Percentiles rank a stretch among this genome's conserved stretches.
phyloP scores from a whole-genome alignment of 2,329 filamentous ascomycete species.

The Colletotrichum australisinense region DNA sequence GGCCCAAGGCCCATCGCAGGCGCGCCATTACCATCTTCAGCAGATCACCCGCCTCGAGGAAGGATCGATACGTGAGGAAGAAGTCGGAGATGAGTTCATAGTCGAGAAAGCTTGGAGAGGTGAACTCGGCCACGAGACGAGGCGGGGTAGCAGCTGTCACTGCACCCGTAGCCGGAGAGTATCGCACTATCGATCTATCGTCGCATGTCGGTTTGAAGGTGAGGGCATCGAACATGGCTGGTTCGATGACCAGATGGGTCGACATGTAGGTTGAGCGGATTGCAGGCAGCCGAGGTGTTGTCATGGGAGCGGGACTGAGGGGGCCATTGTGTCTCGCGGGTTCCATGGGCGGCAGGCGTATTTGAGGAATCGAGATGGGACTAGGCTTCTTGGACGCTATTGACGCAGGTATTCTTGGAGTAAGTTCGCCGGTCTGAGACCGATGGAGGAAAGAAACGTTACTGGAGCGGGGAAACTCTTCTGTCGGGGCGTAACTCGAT shows the following conservation, averaged over 20 bases:
- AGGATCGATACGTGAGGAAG: constrained; percentile 93
- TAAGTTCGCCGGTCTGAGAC: constrained; percentile 47
- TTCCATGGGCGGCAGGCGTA: constrained; percentile 41
- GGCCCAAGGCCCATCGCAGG: constrained; percentile 85
- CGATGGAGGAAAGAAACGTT: constrained; percentile 60
- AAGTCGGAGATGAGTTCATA: constrained; percentile 98
- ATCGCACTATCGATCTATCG: constrained; percentile 84
- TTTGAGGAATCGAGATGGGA: constrained; percentile 50
- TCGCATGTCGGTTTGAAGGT: constrained; percentile 84
- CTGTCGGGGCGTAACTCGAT: constrained; percentile 82
- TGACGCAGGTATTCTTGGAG: constrained; percentile 44
- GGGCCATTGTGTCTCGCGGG: constrained; percentile 38
- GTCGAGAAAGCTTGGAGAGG: constrained; percentile 93
- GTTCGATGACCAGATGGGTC: constrained; percentile 67
- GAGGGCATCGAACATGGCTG: constrained; percentile 84
- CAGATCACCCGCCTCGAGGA: constrained; percentile 81
- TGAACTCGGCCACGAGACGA: constrained; percentile 94
- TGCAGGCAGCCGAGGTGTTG: constrained; percentile 52
- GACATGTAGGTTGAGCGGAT: constrained; percentile 61
- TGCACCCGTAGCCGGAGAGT: constrained; percentile 75
- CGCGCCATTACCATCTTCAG: constrained; percentile 87
- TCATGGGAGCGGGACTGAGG: constrained; percentile 37
- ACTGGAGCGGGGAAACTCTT: constrained; percentile 74
- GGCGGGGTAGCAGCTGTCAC: constrained; percentile 92
- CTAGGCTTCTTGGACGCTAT: constrained; percentile 49